Evolutionary conservation across 1,284 basidiomycete species (phyloP), one percentile per base, ranked within the genome.

Genomic region (Pseudozyma thailandica): DNA sequence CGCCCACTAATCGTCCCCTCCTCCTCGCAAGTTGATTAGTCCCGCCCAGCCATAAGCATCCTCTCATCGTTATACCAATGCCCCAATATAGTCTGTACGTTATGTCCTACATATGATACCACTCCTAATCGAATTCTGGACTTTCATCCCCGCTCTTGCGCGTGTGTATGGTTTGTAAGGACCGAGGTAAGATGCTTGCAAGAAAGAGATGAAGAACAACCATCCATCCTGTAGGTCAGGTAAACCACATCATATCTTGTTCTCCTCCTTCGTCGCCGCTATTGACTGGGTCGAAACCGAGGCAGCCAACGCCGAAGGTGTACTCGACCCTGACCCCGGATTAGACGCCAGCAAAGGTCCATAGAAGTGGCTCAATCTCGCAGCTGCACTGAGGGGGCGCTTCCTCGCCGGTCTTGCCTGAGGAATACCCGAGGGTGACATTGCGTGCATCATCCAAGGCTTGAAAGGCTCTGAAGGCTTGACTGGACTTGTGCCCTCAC

Each of bases 371-470:
- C 63, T 69, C 27, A 77, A 43, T 5, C 74, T 47, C 5, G 73
- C 74, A 6, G 74, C 74, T 10, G 74, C 74, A 39, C 68, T 68
- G 25, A 77, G 37, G 12, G 74, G 74, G 8, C 71, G 37, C 33
- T 71, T 75, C n/a, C 51, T 31, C 10, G 56, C 49, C 16, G 63
- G 59, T 20, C 70, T 26, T 21, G 56, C 21, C 16, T 66, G 63
- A 3, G 58, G 53, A n/a, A 50, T 51, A 10, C 62, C 55, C 6
- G 47, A 25, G 0, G 62, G 56, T 9, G 62, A 65, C 62, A 65
- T 65, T 9, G 51, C 69, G 42, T 71, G 72, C 51, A 71, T 27
- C 58, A 66, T 72, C 54, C 62, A 72, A 3, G 69, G 69, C 37
- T 58, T 57, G 51, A 72, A 66, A 2, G 50, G 50, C 27, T 71